Conservation (phyloP, 495 filamentous ascomycete genomes). For the Penicillium silybi region DNA sequence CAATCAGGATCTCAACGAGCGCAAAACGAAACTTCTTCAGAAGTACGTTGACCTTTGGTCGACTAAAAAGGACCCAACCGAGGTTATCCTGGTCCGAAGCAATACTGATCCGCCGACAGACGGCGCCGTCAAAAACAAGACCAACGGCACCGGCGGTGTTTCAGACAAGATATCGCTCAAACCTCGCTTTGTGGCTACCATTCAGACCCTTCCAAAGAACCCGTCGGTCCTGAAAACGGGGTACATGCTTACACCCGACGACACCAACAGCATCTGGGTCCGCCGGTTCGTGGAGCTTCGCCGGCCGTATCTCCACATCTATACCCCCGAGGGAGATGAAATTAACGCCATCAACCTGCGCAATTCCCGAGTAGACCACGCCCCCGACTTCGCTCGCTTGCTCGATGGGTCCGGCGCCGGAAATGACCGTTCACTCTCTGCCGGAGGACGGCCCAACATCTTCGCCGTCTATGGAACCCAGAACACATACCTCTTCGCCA, state of each 20-base stretch:
- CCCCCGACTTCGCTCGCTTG: constrained; percentile 78
- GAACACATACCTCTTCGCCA: constrained; percentile 93
- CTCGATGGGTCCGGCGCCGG: constrained; percentile 48
- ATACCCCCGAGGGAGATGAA: constrained; percentile 83
- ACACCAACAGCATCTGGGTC: constrained; percentile 71
- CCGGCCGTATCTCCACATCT: constrained; percentile 86
- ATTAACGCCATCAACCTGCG: constrained; percentile 81
- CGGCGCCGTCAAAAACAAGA: constrained; percentile 48
- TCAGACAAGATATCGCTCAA: constrained; percentile 33
- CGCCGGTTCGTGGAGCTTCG: constrained; percentile 92
- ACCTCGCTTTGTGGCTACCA: constrained; percentile 62
- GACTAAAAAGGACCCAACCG: constrained; percentile 66
- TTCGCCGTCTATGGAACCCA: constrained; percentile 92
- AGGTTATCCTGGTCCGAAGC: constrained; percentile 66
- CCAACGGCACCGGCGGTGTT: constrained; percentile 23
- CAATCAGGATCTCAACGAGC: constrained; percentile 47
- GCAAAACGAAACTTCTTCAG: constrained; percentile 56
- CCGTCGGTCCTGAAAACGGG: constrained; percentile 74
- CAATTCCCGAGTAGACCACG: constrained; percentile 79
- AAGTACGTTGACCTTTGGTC: constrained; percentile 78
- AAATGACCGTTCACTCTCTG: constrained; percentile 31
- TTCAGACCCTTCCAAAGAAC: constrained; percentile 69
- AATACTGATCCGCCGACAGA: constrained; percentile 73
- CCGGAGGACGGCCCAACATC: constrained; percentile 61
- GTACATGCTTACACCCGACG: constrained; percentile 74